Base-by-base conservation (phyloP, 768 basidiomycete species). In the Kwoniella europaea region DNA sequence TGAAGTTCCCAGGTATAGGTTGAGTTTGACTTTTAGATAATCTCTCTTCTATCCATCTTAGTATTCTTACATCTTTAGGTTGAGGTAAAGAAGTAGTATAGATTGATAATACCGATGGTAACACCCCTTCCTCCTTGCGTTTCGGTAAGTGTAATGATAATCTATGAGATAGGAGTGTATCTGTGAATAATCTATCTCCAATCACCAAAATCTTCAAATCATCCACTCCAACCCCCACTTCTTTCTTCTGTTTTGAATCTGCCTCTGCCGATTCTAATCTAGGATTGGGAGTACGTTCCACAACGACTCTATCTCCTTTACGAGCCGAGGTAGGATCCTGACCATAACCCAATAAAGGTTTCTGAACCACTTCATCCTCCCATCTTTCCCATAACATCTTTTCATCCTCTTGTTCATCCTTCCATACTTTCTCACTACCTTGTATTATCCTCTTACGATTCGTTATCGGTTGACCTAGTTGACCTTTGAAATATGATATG, bases 111-210 rank as follows among this genome's bases (percentile, higher is more conserved):
- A 81, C 77, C 15, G 65, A 57, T 15, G 58, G 60, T 44, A 24
- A 29, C 6, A 35, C 35, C 35, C 6, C 35, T 59, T 42, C 44
- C 55, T 53, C 10, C 10, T 18, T 44, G 10, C 22, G 54, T 22
- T 41, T 35, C 20, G 71, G 58, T n/a, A 79, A 67, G 27, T 74
- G 57, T 4, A 69, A 42, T 10, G 67, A 67, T 15, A 83, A 67
- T 41, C 93, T 89, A 75, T 92, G 91, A 10, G 93, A 91, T 83
- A 98, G 86, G 63, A 98, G 88, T 18, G 94, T 85, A 81, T 99
- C 96, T 0, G 96, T 99, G 77, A 97, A 91, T 63, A 98, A 84
- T 12, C 96, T 88, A 85, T 99, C 96, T 0, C 96, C 96, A 13
- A 99, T 90, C 50, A 98, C 84, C 67, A 98, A 85, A 54, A 97